Evolutionary conservation across 192 early-diverging fungal species (phyloP), one percentile per base, ranked within the genome.

Genomic region (Gaertneriomyces sp.): DNA sequence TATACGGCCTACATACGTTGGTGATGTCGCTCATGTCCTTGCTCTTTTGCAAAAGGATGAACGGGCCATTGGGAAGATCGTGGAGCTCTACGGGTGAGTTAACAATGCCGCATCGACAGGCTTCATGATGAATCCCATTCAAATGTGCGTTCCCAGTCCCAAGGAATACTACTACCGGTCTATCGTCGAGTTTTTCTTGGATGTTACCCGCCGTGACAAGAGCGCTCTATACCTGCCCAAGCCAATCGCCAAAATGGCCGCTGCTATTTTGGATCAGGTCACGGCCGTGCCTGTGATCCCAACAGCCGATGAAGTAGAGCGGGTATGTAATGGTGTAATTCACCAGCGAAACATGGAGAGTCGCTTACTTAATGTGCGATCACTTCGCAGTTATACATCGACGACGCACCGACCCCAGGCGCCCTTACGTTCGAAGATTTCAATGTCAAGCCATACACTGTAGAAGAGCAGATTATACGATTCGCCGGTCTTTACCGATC

Each of bases 1-100:
- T 61, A 68, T 89, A 43, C 74, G 85, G 38, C 92, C 92, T 39
- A 86, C 89, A 42, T 84, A 88, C 71, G 89, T 89, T 11, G 77
- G 85, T 38, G 96, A 98, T 74, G 90, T 98, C 45, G 96, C 94
- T 43, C 72, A 80, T 52, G 93, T 86, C 42, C 84, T 98, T 61
- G 87, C 88, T 59, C 69, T 77, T 40, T 87, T 94, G 74, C 72
- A 85, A 62, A 83, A 81, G 42, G 87, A 89, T 70, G 86, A 89
- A 56, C 75, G 78, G 38, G 86, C 89, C 3, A 78, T 87, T 17
- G 93, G 93, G 42, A 86, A 93, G 82, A 91, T 86, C 19, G 91
- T 90, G 61, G 96, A 98, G 79, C 85, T 98, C 39, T 91, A 83
- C 71, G 92, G 90, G 81, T 88, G 77, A 52, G 77, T 60, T 42